Evolutionary conservation across 345 rosid species (phyloP).

Genomic region (Melastoma malabathricum): DNA sequence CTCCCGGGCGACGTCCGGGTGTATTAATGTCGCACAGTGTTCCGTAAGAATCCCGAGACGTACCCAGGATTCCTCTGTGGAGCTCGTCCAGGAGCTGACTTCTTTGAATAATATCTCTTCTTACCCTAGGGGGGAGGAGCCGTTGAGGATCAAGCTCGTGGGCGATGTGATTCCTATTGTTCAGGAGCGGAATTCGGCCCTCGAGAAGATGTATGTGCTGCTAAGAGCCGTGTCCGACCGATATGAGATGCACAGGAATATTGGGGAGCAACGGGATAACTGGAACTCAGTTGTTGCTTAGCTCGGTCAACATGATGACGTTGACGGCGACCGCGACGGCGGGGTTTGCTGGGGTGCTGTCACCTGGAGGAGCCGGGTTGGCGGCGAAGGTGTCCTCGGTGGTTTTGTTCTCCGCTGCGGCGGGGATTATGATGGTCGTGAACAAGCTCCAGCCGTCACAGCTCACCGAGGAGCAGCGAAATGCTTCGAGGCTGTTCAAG

Average conservation of each 20-base stretch:
- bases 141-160: no score
- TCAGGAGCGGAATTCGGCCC: not conserved
- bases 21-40: no score
- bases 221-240: conserved; percentile 48
- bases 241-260: conserved; percentile 56
- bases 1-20: no score
- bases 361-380: not conserved
- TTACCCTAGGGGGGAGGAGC: no score
- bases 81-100: conserved; percentile 3
- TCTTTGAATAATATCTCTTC: not conserved
- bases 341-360: conserved; percentile 1
- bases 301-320: conserved; percentile 52
- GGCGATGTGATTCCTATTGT: no score
- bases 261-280: conserved; percentile 48
- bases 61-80: no score
- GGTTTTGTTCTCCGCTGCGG: conserved; percentile 20
- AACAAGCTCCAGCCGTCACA: conserved; percentile 33
- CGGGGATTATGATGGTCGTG: conserved; percentile 19
- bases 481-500: conserved; percentile 18
- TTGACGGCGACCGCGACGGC: conserved; percentile 32
- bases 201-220: conserved; percentile 22
- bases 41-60: no score
- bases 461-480: conserved; percentile 31
- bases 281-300: conserved; percentile 54
- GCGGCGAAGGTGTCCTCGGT: conserved; percentile 7